These are phyloP conservation scores for Kazachstania martiniae DNA, from an alignment of 805 yeast genomes.

Conservation along the genomic window DNA sequence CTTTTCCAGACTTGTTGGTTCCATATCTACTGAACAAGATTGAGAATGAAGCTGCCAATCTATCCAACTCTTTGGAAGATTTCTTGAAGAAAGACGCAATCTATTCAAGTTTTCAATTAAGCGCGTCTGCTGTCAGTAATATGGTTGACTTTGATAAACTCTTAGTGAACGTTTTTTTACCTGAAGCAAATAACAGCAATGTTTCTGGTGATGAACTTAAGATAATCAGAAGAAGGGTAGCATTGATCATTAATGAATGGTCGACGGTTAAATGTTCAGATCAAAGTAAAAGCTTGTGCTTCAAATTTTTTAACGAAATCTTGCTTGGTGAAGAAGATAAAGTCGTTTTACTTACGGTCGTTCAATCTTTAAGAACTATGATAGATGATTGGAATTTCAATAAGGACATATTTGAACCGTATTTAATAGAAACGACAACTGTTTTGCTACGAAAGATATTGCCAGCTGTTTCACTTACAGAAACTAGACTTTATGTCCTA, in stretches of 20 bases:
- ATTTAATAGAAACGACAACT: slow-evolving; percentile 39
- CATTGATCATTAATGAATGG: slow-evolving; percentile 77
- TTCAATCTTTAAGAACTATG: slow-evolving; percentile 55
- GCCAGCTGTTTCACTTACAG: slow-evolving; percentile 45
- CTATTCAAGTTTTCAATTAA: slow-evolving; percentile 71
- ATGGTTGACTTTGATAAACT: slow-evolving; percentile 59
- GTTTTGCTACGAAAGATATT: slow-evolving; percentile 40
- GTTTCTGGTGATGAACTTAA: slow-evolving; percentile 40
- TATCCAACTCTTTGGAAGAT: slow-evolving; percentile 31
- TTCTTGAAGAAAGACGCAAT: slow-evolving; percentile 68
- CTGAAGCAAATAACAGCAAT: slow-evolving; percentile 36
- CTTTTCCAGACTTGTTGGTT: slow-evolving; percentile 45
- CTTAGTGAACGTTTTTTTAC: slow-evolving; percentile 50
- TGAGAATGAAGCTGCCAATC: slow-evolving; percentile 28
- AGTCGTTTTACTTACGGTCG: slow-evolving; percentile 71
- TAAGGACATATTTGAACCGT: slow-evolving; percentile 57
- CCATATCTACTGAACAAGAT: slow-evolving; percentile 53
- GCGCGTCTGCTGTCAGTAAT: slow-evolving; percentile 54
- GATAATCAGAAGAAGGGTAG: slow-evolving; percentile 65
- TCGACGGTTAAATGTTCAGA: slow-evolving; percentile 51
- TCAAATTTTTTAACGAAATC: slow-evolving; percentile 43
- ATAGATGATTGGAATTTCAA: slow-evolving; percentile 84
- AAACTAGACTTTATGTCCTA: slow-evolving; percentile 64
- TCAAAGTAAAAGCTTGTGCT: slow-evolving; percentile 46
- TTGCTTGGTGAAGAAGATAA: slow-evolving; percentile 50